Evolutionary conservation across 2,329 filamentous ascomycete genomes (phyloP).

Genomic region (Fusarium solani-melongenae): DNA sequence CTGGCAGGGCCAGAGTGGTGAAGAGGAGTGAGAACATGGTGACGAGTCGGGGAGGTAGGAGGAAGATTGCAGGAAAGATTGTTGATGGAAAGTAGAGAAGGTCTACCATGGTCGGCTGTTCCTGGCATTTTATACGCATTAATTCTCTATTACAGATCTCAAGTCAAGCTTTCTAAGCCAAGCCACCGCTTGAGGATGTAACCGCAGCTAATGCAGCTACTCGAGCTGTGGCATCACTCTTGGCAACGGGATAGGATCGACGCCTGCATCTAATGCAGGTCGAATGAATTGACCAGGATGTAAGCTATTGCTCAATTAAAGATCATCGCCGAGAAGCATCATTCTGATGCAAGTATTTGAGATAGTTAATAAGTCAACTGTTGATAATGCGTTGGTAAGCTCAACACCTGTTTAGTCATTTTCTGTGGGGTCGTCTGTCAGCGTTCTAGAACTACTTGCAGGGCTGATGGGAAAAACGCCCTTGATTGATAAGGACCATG

Average conservation of each 20-base stretch:
- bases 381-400: constrained; percentile 1
- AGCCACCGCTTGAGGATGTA: background rate
- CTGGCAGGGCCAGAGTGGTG: background rate
- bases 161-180: background rate
- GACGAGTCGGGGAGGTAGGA: background rate
- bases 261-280: background rate
- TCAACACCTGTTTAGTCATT: background rate
- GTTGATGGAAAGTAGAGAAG: background rate
- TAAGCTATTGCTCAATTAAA: background rate
- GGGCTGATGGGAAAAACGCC: background rate
- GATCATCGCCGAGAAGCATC: background rate
- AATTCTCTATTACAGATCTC: background rate
- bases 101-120: background rate
- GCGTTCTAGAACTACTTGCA: background rate
- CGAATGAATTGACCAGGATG: background rate
- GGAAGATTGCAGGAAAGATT: background rate
- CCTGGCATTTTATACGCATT: background rate
- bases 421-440: background rate
- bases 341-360: background rate
- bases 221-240: background rate
- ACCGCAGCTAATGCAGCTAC: background rate
- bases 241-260: background rate
- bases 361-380: background rate
- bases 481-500: background rate
- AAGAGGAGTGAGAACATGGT: constrained; percentile 16